Evolutionary conservation across 495 filamentous ascomycete species (phyloP), one percentile per base, ranked within the genome.

Genomic region (Zalerion maritima): DNA sequence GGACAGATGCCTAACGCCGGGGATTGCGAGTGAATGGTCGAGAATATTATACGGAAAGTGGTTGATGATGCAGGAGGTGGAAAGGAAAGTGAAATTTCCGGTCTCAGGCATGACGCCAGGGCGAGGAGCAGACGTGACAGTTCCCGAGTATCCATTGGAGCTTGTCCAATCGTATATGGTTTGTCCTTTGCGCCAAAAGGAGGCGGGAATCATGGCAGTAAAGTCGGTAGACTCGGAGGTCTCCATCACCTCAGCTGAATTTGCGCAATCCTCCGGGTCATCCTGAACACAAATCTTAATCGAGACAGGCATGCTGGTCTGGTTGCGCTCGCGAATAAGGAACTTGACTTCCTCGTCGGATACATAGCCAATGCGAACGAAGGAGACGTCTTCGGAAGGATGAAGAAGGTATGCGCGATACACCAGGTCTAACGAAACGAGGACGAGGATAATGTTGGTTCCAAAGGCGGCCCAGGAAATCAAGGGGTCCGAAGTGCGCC

Each of bases 11-110:
- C 68, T 65, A 40, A 96, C 64, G 1, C 89, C 89, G 0, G 73
- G 74, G 23, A 96, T 75, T 6, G 73, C 64, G 2, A 96, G 59
- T 1, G 87, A 77, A 48, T 96, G 85, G 14, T 75, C 64, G 7
- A 84, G 53, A 0, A 82, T 73, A 31, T 66, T 78, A 52, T 97
- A 97, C 0, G 89, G 89, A 32, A 96, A 81, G 15, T 80, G 73
- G 4, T 79, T 71, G 46, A 93, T 86, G 45, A 97, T 74, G 52
- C 89, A 97, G 34, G 80, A 89, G 3, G 80, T 81, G 3, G 86
- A 84, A 3, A 96, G 50, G 48, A 97, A 97, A 4, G 80, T 87
- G 31, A 93, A 84, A 21, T 64, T 64, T 4, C 64, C 66, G 24
- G 64, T 66, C n/a, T 65, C 62, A 0, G 62, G 45, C 1, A 69